Conservation (phyloP, 2,329 filamentous ascomycete genomes). For the Paramyrothecium roridum region DNA sequence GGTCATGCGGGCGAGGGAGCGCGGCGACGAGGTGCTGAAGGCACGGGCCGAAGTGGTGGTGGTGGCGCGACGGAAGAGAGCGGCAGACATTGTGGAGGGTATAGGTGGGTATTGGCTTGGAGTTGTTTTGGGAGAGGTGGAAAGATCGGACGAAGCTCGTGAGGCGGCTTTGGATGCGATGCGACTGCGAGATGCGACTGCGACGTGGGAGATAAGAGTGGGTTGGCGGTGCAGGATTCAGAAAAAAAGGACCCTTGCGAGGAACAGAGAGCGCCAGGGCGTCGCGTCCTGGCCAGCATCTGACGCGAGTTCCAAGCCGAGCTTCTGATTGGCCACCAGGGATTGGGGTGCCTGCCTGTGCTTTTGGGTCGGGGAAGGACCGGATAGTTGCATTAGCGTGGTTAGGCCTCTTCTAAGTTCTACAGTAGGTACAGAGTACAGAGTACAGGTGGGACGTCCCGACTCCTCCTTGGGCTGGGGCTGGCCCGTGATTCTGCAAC, state of each 20-base stretch:
- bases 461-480: too few relatives aligned
- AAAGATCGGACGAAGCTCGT: constrained; percentile 2
- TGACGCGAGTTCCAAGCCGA: not conserved
- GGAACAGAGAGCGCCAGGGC: not conserved
- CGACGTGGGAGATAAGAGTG: not conserved
- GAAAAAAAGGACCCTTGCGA: too few relatives aligned
- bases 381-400: not conserved
- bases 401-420: not conserved
- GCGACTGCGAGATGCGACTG: not conserved
- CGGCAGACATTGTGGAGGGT: constrained; percentile 36
- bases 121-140: constrained; percentile 1
- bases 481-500: too few relatives aligned
- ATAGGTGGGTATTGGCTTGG: constrained; percentile 3
- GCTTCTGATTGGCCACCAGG: not conserved
- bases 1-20: constrained; percentile 73
- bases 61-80: constrained; percentile 52
- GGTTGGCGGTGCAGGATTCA: not conserved
- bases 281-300: not conserved
- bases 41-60: constrained; percentile 54
- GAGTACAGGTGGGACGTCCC: too few relatives aligned
- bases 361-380: not conserved
- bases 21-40: constrained; percentile 71
- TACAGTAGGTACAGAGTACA: too few relatives aligned
- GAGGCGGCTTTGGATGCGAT: not conserved
- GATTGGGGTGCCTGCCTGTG: not conserved